phyloP scores from a whole-genome alignment of 495 filamentous ascomycete species.

The Neurospora tetraspora region DNA sequence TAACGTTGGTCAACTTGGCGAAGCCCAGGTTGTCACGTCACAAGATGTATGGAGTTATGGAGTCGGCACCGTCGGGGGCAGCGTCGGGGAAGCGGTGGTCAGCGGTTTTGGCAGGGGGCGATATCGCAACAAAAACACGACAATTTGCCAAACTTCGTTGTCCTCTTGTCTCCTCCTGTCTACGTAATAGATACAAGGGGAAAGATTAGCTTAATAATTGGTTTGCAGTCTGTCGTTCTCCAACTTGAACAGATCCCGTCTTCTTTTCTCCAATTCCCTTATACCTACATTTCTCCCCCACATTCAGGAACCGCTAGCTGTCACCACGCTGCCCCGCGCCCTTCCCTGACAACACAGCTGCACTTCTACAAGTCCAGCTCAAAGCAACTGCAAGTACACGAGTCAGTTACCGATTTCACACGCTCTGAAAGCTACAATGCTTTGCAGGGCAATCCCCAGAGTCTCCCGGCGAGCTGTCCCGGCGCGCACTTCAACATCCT shows the following conservation, averaged over 20 bases:
- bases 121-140: neutral
- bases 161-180: neutral
- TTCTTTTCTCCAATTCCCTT: neutral
- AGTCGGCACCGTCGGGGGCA: neutral
- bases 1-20: neutral
- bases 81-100: neutral
- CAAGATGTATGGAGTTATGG: neutral
- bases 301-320: neutral
- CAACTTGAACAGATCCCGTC: neutral
- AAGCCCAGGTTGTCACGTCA: neutral
- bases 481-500: slow-evolving; percentile 1
- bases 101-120: neutral
- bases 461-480: slow-evolving; percentile 16
- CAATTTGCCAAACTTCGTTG: neutral
- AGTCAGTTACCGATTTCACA: neutral
- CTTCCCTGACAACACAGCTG: neutral
- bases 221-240: neutral
- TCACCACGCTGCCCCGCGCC: neutral
- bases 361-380: neutral
- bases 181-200: neutral
- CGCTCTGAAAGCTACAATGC: slow-evolving; percentile 13
- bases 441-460: slow-evolving; percentile 15
- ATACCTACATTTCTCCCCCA: neutral
- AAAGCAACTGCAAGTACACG: neutral
- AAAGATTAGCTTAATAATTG: neutral